Evolutionary conservation across 2,329 filamentous ascomycete species (phyloP), one percentile per base, ranked within the genome.

Genomic region (Talaromyces funiculosus): DNA sequence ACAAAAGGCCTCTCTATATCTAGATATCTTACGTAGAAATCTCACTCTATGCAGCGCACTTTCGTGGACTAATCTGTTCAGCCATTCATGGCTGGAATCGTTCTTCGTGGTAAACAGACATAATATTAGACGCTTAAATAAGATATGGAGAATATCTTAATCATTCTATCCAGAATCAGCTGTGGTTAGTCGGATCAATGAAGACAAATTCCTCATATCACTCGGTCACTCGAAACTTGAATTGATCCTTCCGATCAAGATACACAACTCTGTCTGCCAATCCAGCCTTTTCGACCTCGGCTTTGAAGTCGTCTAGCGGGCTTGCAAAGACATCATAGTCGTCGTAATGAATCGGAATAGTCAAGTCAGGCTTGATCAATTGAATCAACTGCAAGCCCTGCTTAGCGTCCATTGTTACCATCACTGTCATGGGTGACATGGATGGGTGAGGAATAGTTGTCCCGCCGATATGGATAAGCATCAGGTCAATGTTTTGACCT

Each of bases 371-470:
- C 31, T 84, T 73, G 33, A 89, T 80, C 61, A 88, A 65, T 65
- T 78, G 74, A 69, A 89, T 81, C 63, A 89, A 69, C 72, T 86
- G 73, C 29, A 88, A 65, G 0, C 85, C 85, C 70, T 87, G 83
- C 67, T 80, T 77, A 22, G 81, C 85, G 69, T 88, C 85, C 85
- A 89, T 89, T 0, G 85, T 88, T 2, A 88, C 83, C 85, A 88
- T 88, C 6, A 88, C 80, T 80, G 88, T 87, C 24, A 88, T 61
- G 62, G 88, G 71, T 47, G 84, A 84, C 69, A 85, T 66, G 4
- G 78, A 77, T 0, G 84, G 83, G 0, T 81, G 78, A 0, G 86
- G 86, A 31, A 89, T 83, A 3, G 84, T 88, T 0, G 85, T 88
- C 2, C 85, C 86, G 20, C 86, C 86, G 0, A 89, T 73, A 63